Conservation (phyloP, 2,329 filamentous ascomycete genomes). For the Arthroderma sp. region DNA sequence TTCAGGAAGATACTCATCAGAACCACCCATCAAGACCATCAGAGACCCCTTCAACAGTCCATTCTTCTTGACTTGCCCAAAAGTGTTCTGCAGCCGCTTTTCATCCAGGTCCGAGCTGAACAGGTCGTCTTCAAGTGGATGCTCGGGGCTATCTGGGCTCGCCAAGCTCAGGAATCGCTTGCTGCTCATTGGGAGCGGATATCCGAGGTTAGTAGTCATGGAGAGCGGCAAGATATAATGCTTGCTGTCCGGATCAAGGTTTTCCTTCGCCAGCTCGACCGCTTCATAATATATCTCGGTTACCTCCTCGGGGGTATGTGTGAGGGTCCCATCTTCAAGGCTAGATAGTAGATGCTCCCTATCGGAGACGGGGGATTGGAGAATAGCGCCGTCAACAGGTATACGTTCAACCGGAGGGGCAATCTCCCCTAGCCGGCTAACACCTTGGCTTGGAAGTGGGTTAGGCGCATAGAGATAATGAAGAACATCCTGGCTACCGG, state of each 20-base stretch:
- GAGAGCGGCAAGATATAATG: slow-evolving; percentile 23
- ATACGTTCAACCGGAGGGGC: slow-evolving; percentile 28
- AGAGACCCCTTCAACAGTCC: slow-evolving; percentile 27
- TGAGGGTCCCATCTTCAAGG: slow-evolving; percentile 12
- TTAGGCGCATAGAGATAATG: slow-evolving; percentile 44
- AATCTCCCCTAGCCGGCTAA: background rate
- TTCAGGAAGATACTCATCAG: slow-evolving; percentile 32
- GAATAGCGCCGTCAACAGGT: slow-evolving; percentile 56
- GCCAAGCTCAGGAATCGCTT: slow-evolving; percentile 46
- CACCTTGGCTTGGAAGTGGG: slow-evolving; percentile 16
- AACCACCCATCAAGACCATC: slow-evolving; percentile 34
- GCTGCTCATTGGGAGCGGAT: slow-evolving; percentile 39
- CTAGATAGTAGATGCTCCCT: slow-evolving; percentile 43
- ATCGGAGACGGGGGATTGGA: slow-evolving; percentile 72
- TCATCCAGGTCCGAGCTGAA: slow-evolving; percentile 68
- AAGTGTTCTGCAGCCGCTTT: slow-evolving; percentile 47
- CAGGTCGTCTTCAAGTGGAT: slow-evolving; percentile 66
- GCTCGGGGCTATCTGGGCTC: slow-evolving; percentile 37
- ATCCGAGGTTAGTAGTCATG: slow-evolving; percentile 21
- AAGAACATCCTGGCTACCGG: slow-evolving; percentile 55
- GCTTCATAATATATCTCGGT: slow-evolving; percentile 21
- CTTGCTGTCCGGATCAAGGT: slow-evolving; percentile 12
- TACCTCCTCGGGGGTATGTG: slow-evolving; percentile 7
- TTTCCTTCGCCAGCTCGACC: slow-evolving; percentile 20
- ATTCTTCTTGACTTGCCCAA: slow-evolving; percentile 38